phyloP scores from a whole-genome alignment of 139 green algal species.

The Nannochloris sp. region DNA sequence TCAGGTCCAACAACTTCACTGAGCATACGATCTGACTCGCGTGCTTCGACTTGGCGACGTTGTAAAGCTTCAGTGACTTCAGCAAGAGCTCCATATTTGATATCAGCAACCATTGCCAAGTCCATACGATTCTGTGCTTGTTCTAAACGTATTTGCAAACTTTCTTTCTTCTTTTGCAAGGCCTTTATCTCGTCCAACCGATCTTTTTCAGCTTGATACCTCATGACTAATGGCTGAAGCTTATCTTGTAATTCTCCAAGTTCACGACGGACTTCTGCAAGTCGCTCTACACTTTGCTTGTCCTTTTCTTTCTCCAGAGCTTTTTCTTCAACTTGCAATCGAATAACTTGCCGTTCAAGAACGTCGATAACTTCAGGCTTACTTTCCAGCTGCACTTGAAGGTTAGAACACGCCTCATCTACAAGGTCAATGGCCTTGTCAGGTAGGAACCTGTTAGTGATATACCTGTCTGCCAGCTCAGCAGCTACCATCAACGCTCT shows the following conservation, averaged over 20 bases:
- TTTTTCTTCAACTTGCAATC: conserved; percentile 70
- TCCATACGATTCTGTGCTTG: conserved; percentile 68
- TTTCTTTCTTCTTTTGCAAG: conserved; percentile 60
- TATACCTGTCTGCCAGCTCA: conserved; percentile 64
- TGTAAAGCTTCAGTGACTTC: conserved; percentile 72
- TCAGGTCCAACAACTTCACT: conserved; percentile 73
- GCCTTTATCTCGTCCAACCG: conserved; percentile 59
- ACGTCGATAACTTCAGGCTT: conserved; percentile 75
- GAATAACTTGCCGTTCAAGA: conserved; percentile 59
- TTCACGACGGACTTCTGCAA: conserved; percentile 65
- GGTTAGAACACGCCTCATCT: conserved; percentile 67
- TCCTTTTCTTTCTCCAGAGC: conserved; percentile 88
- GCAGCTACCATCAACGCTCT: conserved; percentile 61
- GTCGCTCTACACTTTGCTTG: conserved; percentile 47
- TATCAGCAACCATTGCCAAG: conserved; percentile 45
- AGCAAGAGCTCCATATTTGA: conserved; percentile 67
- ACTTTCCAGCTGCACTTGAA: conserved; percentile 64
- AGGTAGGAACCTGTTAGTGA: conserved; percentile 54
- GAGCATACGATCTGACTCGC: conserved; percentile 60
- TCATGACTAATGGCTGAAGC: conserved; percentile 70
- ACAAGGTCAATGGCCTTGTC: conserved; percentile 89
- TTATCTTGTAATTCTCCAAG: conserved; percentile 62
- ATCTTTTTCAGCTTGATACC: conserved; percentile 67
- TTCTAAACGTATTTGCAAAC: conserved; percentile 60
- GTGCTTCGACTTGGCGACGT: conserved; percentile 8